Base-by-base conservation (phyloP, 2,329 filamentous ascomycete species). In the Drechslerella stenobrocha region DNA sequence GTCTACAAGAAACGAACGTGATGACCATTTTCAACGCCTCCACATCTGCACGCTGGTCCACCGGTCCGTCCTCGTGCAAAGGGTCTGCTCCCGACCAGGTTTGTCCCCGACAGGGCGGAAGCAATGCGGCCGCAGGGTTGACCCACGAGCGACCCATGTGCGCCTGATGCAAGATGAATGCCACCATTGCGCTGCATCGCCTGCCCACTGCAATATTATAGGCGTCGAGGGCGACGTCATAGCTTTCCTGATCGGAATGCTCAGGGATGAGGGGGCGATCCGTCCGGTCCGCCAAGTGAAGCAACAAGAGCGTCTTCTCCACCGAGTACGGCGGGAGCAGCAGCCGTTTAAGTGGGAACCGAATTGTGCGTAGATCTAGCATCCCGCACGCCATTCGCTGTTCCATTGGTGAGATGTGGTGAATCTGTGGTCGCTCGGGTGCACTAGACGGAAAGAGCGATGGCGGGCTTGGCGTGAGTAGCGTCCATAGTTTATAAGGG, bases 121-220 rank as follows among this genome's bases (percentile, higher is more conserved):
- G 23, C 11, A 67, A 34, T 7, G 63, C 63, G 1, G 15, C 22
- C 40, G 53, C n/a, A 55, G 13, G 47, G 59, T 5, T 4, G 48
- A 2, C 11, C 13, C 9, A 34, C 20, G n/a, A n/a, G n/a, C n/a
- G n/a, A n/a, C n/a, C n/a, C n/a, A 22, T 34, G 32, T 60, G 37
- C 15, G 48, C 55, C 6, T 35, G 3, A 23, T 26, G 32, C 1
- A 42, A 34, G 9, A 67, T 20, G 6, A 67, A 28, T n/a, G 45
- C 47, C 13, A 60, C 55, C 53, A 67, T 67, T 2, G 42, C 30
- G 5, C 42, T 50, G 30, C 63, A 60, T 22, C 63, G 32, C 11
- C 20, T 56, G 32, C 50, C 47, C 1, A 60, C 24, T 3, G 63
- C 63, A 9, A 67, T 60, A 18, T 67, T 50, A 26, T 60, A 13